Evolutionary conservation across 345 rosid genomes (phyloP).

Genomic region (Viola odorata): DNA sequence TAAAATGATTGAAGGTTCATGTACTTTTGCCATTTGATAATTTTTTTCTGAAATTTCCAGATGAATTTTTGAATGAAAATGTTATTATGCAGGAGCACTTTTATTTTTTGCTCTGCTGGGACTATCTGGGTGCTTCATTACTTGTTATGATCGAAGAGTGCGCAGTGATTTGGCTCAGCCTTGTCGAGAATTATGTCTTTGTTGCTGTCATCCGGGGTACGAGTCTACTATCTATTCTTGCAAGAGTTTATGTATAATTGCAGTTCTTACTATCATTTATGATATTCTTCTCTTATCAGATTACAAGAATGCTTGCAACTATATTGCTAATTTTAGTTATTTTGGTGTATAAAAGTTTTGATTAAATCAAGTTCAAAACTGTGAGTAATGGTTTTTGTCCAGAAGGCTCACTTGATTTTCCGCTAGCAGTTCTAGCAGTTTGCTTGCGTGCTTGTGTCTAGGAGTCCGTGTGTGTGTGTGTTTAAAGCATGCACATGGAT

Average conservation of each 20-base stretch:
- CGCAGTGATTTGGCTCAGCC: constrained; percentile 97
- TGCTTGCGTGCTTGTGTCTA: too few relatives aligned
- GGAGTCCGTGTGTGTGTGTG: background rate
- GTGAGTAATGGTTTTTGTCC: too few relatives aligned
- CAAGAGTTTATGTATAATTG: background rate
- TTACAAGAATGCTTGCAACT: background rate
- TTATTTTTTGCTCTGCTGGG: constrained; percentile 97
- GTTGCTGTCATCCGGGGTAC: constrained; percentile 99
- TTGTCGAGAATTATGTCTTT: constrained; percentile 93
- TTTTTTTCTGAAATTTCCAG: background rate
- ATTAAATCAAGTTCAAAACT: background rate
- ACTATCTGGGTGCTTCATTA: constrained; percentile 95
- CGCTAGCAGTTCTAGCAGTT: too few relatives aligned
- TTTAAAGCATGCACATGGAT: background rate
- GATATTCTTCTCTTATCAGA: background rate
- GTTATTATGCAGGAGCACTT: constrained; percentile 65
- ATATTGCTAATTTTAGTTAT: background rate
- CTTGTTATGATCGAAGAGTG: constrained; percentile 97
- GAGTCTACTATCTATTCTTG: constrained; percentile 5
- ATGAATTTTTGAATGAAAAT: constrained; percentile 1
- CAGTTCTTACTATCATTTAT: background rate
- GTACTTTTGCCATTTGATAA: background rate
- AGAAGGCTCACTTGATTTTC: too few relatives aligned
- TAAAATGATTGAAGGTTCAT: too few relatives aligned
- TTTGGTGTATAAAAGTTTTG: background rate